Conservation (phyloP, 441 rosid genomes). For the Pelargonium fulgidum region DNA sequence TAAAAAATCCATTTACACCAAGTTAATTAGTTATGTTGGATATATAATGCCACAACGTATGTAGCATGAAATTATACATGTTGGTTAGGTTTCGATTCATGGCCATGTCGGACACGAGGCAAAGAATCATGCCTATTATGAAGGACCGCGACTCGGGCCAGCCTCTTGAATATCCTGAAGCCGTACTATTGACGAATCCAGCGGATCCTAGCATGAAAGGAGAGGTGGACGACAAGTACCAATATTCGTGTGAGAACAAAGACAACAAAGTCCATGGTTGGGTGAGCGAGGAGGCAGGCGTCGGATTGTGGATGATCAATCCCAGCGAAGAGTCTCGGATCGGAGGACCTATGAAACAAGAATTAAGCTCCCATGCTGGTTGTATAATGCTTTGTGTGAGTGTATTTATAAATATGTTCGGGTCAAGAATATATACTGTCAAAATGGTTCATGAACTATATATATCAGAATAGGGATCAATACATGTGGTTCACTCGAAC, state of each 20-base stretch:
- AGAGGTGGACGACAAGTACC: conserved; percentile 74
- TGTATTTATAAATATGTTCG: conserved; percentile 4
- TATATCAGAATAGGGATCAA: no score
- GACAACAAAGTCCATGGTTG: conserved; percentile 67
- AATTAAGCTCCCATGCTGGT: conserved; percentile 65
- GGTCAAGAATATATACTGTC: no score
- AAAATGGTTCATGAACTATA: no score
- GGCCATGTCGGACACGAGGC: conserved; percentile 24
- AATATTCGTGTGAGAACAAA: conserved; percentile 57
- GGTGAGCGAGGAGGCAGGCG: conserved; percentile 52
- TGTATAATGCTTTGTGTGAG: conserved; percentile 67
- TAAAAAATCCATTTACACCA: conserved; percentile 16
- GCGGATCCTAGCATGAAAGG: conserved; percentile 18
- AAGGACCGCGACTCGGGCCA: conserved; percentile 21
- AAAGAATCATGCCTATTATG: conserved; percentile 22
- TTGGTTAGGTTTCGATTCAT: conserved; percentile 20
- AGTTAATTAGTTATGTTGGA: no score
- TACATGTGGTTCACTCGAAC: not conserved
- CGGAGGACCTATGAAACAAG: conserved; percentile 74
- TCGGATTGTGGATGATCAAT: conserved; percentile 71
- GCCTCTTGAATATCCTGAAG: conserved; percentile 23
- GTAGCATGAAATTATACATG: no score
- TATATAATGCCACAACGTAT: not conserved
- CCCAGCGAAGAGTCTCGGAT: conserved; percentile 67
- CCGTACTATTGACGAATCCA: conserved; percentile 21